Evolutionary conservation across 2,329 filamentous ascomycete species (phyloP), one percentile per base, ranked within the genome.

Genomic region (Colletotrichum sp.): DNA sequence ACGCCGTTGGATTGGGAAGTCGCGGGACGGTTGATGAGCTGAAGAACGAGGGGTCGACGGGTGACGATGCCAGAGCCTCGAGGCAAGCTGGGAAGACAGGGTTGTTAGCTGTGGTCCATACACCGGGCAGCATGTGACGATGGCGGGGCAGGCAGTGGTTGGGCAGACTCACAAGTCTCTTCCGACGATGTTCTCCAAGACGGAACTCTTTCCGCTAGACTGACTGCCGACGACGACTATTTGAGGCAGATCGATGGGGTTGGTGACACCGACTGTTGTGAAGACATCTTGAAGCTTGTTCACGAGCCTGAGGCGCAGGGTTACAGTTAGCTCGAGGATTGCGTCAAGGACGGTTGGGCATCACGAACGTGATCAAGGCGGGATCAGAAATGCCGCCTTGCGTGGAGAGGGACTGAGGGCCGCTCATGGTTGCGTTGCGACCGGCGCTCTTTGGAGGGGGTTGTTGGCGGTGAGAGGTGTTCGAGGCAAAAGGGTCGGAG

Each of bases 201-300:
- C 97, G 22, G 97, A 99, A 90, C 96, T 98, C 93, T 99, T 99
- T 88, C 97, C 97, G 86, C 96, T 98, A 25, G 97, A 99, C 89
- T 99, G 97, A 86, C 96, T 98, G 83, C 97, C 97, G 74, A 99
- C 97, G 80, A 99, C 97, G 80, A 94, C 96, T 85, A 99, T 99
- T 89, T 99, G 97, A 71, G 97, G 97, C 79, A 99, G 89, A 89
- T 99, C 97, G 90, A 99, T 99, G 78, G 97, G 97, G 87, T 99
- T 99, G 92, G 98, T 97, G 83, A 99, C 97, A 81, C 97, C 97
- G 81, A 99, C 97, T 57, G 97, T 99, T 78, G 96, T 94, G 85
- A 99, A 99, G 81, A 99, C 97, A 95, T 99, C 97, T 86, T 99
- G 97, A 64, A 99, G 93, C 90, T 98, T 99, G 90, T 99, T 99